A percentile compares a stretch with the other conserved stretches of the same genome.
These are phyloP conservation scores for Neostapfia colusana DNA, from an alignment of 176 grass and related monocot species.

Conservation along the genomic window DNA sequence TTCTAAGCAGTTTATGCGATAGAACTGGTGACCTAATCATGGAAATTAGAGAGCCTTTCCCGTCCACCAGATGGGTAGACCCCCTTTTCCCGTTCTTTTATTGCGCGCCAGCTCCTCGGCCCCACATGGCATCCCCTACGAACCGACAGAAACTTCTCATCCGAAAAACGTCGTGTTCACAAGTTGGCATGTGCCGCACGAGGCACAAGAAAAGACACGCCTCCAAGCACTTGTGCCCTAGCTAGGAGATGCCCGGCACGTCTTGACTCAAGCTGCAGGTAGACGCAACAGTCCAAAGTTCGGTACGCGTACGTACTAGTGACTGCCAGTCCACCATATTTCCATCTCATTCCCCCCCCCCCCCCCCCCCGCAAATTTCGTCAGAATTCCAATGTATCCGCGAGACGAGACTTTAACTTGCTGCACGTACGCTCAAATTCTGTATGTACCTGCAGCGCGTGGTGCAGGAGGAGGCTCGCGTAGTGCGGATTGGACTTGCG, in stretches of 20 bases:
- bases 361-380: too few species aligned
- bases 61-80: constrained; percentile 36
- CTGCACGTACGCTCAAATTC: too few species aligned
- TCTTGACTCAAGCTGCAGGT: constrained; percentile 28
- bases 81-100: constrained; percentile 1
- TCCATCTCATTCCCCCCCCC: neutral
- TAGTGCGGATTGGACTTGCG: constrained; percentile 72
- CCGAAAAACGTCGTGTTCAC: constrained; percentile 38
- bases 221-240: neutral
- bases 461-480: constrained; percentile 70
- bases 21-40: constrained; percentile 62
- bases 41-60: constrained; percentile 27
- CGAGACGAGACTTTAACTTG: too few species aligned
- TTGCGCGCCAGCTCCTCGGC: constrained; percentile 19
- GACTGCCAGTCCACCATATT: neutral
- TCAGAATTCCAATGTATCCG: too few species aligned
- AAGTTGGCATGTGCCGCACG: constrained; percentile 49
- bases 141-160: constrained; percentile 41
- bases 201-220: constrained; percentile 16
- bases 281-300: constrained; percentile 42
- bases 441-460: constrained; percentile 50
- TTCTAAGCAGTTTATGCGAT: constrained; percentile 43
- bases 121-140: constrained; percentile 45
- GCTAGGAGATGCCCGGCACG: constrained; percentile 15
- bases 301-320: constrained; percentile 1